These are phyloP conservation scores for Cyclocybe aegerita DNA, from an alignment of 768 basidiomycete genomes.

Conservation along the genomic window DNA sequence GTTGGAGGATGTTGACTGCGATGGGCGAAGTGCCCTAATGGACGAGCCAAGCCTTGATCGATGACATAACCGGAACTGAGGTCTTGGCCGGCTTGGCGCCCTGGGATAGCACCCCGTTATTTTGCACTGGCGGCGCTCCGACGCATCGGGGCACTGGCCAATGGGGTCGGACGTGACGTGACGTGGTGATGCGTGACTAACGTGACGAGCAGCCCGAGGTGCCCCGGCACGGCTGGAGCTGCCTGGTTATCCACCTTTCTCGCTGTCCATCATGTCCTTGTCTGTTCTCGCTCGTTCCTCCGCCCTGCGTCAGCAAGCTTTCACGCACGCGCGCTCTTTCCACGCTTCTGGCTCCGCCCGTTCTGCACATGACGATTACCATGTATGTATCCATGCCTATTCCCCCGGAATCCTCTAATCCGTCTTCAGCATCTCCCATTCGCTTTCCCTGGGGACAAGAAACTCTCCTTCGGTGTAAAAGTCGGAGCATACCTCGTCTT, in stretches of 20 bases:
- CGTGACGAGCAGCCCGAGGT: conserved; percentile 1
- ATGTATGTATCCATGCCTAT: conserved; percentile 37
- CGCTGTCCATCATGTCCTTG: conserved; percentile 30
- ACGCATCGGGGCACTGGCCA: no score
- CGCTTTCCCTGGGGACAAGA: conserved; percentile 49
- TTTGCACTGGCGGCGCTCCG: no score
- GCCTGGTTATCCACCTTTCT: not conserved
- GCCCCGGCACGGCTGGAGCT: not conserved
- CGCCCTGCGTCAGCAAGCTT: conserved; percentile 36
- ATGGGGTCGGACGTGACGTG: no score
- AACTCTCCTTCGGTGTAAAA: conserved; percentile 49
- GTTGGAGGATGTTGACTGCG: no score
- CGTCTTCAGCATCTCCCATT: conserved; percentile 54
- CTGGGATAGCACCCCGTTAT: no score
- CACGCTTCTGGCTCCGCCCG: conserved; percentile 42
- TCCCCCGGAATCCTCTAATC: conserved; percentile 1
- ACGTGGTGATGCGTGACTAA: not conserved
- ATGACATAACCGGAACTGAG: no score
- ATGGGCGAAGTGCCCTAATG: no score
- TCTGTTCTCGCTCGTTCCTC: conserved; percentile 43
- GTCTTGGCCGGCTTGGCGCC: no score
- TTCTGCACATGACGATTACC: conserved; percentile 54
- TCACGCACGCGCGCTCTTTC: conserved; percentile 32
- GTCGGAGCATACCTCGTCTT: conserved; percentile 42
- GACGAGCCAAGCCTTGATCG: no score